A percentile compares a stretch with the other conserved stretches of the same genome.
Evolutionary conservation across 768 basidiomycete genomes (phyloP).

Genomic region (Hortiboletus flavorubellus): DNA sequence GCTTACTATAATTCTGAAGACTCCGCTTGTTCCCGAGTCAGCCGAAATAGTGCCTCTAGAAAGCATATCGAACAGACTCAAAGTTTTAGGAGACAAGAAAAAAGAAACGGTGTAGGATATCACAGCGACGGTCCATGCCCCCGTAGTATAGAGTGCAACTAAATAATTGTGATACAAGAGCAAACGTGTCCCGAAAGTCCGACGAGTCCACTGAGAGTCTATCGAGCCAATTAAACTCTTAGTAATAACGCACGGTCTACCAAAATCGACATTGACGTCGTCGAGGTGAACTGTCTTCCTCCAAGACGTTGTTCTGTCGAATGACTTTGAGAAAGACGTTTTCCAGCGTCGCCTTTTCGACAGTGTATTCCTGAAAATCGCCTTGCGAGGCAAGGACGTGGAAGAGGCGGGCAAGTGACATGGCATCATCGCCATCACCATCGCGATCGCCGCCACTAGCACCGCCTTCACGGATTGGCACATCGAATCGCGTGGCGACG

Average conservation of each 20-base stretch:
- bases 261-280: conserved; percentile 5
- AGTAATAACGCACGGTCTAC: background rate
- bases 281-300: conserved; percentile 36
- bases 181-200: no score
- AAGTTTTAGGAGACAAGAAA: no score
- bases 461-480: conserved; percentile 42
- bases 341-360: conserved; percentile 67
- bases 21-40: no score
- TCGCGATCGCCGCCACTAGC: background rate
- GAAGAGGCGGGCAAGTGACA: conserved; percentile 61
- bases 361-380: conserved; percentile 63
- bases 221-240: no score
- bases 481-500: conserved; percentile 73
- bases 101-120: no score
- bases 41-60: no score
- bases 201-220: no score
- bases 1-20: no score
- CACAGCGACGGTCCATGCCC: no score
- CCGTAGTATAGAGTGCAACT: no score
- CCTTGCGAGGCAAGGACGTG: conserved; percentile 48
- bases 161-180: no score
- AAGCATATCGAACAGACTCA: no score
- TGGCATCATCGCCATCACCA: background rate
- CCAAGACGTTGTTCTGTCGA: conserved; percentile 54
- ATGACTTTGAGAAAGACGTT: conserved; percentile 73